Evolutionary conservation across 345 rosid species (phyloP).

Genomic region (Arabis alpina): DNA sequence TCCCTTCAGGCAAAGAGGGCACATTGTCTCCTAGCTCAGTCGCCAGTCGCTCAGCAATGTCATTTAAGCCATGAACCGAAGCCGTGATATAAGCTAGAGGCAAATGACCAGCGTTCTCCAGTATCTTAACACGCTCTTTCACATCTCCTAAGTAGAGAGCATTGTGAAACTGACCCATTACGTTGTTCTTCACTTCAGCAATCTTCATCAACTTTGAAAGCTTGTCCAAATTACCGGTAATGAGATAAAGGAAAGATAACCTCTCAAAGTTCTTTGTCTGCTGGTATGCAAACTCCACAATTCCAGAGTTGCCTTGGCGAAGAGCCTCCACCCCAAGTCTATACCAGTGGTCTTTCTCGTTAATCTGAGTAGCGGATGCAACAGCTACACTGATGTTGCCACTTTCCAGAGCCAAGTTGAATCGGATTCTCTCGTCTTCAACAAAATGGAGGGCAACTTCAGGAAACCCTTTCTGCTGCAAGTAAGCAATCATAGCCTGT

Average conservation of each 20-base stretch:
- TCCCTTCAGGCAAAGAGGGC: conserved; percentile 77
- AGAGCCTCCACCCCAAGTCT: conserved; percentile 97
- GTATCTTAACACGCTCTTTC: conserved; percentile 81
- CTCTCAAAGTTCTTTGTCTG: conserved; percentile 97
- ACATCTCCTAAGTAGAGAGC: conserved; percentile 91
- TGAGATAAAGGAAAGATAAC: conserved; percentile 86
- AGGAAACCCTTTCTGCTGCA: conserved; percentile 97
- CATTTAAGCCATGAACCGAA: conserved; percentile 76
- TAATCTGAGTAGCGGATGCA: conserved; percentile 94
- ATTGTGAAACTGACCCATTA: conserved; percentile 97
- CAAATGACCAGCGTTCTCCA: conserved; percentile 87
- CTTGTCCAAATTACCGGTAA: conserved; percentile 86
- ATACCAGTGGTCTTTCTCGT: conserved; percentile 95
- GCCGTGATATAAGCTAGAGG: conserved; percentile 91
- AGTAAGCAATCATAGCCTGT: conserved; percentile 93
- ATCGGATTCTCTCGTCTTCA: conserved; percentile 91
- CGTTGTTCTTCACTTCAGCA: conserved; percentile 90
- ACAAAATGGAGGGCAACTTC: conserved; percentile 99
- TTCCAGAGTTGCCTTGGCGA: conserved; percentile 92
- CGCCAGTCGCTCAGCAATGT: conserved; percentile 73
- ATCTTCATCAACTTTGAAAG: conserved; percentile 89
- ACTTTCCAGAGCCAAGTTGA: conserved; percentile 92
- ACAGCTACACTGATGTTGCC: conserved; percentile 96
- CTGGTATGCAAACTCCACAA: conserved; percentile 96
- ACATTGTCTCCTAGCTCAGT: conserved; percentile 71